Conservation (phyloP, 2,329 filamentous ascomycete genomes). For the Colletotrichum neosansevieriae region DNA sequence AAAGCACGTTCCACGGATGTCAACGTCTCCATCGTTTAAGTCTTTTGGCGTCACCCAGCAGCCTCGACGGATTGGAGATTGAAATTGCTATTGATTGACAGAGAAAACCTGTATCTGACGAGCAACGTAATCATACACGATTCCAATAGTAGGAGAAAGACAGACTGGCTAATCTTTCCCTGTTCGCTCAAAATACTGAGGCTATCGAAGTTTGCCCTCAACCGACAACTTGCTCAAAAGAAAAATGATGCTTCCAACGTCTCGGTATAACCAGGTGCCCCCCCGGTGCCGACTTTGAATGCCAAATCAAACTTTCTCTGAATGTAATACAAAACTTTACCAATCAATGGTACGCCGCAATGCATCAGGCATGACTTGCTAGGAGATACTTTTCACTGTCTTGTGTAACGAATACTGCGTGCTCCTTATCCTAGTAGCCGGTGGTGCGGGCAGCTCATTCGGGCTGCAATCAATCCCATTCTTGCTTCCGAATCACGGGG, state of each 20-base stretch:
- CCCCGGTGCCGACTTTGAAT: background rate
- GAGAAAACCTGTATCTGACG: background rate
- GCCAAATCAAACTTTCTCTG: slow-evolving; percentile 9
- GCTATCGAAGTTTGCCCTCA: background rate
- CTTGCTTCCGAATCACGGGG: background rate
- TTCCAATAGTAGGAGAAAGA: background rate
- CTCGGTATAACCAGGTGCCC: background rate
- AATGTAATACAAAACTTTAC: slow-evolving; percentile 7
- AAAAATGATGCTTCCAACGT: background rate
- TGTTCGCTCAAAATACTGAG: background rate
- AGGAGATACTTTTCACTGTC: background rate
- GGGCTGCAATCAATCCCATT: background rate
- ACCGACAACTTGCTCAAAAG: background rate
- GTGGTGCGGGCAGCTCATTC: background rate
- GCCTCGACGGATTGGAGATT: no score
- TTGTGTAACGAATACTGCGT: no score
- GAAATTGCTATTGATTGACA: background rate
- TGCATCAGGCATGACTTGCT: background rate
- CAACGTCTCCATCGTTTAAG: no score
- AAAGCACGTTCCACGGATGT: no score
- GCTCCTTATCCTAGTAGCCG: no score
- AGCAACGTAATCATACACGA: slow-evolving; percentile 2
- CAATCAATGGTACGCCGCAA: background rate
- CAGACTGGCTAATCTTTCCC: background rate
- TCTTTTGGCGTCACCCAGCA: no score